Percentiles rank a stretch among this genome's conserved stretches.
These are phyloP conservation scores for Jacaranda mimosifolia DNA, from an alignment of 257 asterid genomes.

Conservation along the genomic window DNA sequence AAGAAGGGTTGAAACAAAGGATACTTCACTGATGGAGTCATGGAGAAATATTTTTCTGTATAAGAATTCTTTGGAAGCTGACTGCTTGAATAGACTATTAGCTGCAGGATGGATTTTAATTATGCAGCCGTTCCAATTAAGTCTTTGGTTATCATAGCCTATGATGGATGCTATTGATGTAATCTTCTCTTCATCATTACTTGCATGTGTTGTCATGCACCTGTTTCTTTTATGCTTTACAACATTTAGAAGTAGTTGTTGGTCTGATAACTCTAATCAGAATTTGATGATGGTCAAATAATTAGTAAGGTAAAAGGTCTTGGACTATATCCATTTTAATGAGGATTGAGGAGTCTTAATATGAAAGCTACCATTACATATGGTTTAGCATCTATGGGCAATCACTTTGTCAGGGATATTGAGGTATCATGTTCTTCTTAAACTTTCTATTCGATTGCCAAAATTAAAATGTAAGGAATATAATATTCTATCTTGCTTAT, in stretches of 20 bases:
- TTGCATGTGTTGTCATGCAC: not conserved
- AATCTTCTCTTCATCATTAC: conserved; percentile 8
- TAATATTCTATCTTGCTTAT: conserved; percentile 1
- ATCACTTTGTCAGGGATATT: not conserved
- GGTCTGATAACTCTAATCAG: not conserved
- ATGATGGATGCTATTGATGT: conserved; percentile 4
- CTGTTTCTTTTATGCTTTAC: conserved; percentile 6
- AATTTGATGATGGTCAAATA: conserved; percentile 9
- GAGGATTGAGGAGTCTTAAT: not conserved
- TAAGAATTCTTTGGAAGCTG: conserved; percentile 10
- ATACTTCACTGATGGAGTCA: not conserved
- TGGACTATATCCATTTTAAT: too few relatives aligned
- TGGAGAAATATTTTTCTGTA: conserved; percentile 1
- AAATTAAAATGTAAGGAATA: not conserved
- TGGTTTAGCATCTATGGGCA: not conserved
- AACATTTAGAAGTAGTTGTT: conserved; percentile 1
- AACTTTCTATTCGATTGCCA: not conserved
- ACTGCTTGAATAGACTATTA: conserved; percentile 11
- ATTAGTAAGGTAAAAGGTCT: not conserved
- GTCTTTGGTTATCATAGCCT: not conserved
- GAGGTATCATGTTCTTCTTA: not conserved
- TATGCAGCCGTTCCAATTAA: not conserved
- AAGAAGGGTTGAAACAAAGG: conserved; percentile 5
- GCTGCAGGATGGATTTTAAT: not conserved
- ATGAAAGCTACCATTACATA: conserved; percentile 6